Evolutionary conservation across 768 basidiomycete genomes (phyloP).

Genomic region (Lactarius trivialis): DNA sequence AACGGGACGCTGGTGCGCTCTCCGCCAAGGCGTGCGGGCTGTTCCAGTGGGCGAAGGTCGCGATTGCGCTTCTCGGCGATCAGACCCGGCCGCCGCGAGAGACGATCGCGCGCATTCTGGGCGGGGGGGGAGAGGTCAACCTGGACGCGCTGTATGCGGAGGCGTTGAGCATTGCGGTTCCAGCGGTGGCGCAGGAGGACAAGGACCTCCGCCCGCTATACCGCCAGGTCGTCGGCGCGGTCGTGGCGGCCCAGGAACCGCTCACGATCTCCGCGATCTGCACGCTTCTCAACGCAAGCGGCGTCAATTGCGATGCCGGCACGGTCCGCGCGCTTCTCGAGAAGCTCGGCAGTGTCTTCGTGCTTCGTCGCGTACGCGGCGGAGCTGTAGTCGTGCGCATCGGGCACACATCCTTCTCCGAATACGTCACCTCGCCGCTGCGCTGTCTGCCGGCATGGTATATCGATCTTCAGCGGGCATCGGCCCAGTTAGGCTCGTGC

Average conservation of each 20-base stretch:
- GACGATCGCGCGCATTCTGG: conserved; percentile 9
- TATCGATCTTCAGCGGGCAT: not conserved
- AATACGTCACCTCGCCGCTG: conserved; percentile 10
- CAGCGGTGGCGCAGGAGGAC: not conserved
- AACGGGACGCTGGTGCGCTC: conserved; percentile 9
- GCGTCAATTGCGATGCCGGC: not conserved
- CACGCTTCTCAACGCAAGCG: conserved; percentile 7
- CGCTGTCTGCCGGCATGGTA: conserved; percentile 14
- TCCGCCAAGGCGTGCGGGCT: conserved; percentile 16
- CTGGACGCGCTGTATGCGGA: conserved; percentile 16
- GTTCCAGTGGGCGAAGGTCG: conserved; percentile 23
- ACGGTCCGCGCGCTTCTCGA: not conserved
- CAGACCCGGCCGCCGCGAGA: conserved; percentile 6
- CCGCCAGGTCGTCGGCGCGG: conserved; percentile 8
- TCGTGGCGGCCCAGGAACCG: conserved; percentile 11
- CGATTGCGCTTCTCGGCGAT: conserved; percentile 9
- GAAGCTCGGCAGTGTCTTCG: conserved; percentile 17
- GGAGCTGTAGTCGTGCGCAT: conserved; percentile 12
- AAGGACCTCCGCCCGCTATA: conserved; percentile 7
- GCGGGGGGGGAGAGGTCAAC: not conserved
- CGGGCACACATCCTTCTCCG: conserved; percentile 13
- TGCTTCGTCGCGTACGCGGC: not conserved
- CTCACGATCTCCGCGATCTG: conserved; percentile 9
- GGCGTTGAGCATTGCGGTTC: conserved; percentile 7
- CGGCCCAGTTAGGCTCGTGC: conserved; percentile 4